phyloP scores from a whole-genome alignment of 2,329 filamentous ascomycete genomes.

The Fusarium musae region DNA sequence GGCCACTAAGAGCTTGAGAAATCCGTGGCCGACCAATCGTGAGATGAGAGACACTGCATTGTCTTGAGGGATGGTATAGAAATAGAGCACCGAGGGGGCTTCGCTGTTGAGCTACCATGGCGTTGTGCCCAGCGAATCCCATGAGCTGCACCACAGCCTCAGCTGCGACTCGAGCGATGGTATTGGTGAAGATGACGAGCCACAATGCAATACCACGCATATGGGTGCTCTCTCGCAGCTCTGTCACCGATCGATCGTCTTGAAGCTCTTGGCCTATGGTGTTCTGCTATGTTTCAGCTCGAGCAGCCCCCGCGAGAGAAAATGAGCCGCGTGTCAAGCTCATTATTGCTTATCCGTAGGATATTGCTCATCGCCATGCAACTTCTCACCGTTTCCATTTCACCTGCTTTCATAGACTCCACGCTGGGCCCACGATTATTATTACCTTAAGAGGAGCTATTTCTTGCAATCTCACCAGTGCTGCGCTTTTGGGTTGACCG shows the following conservation, averaged over 20 bases:
- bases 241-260: slow-evolving; percentile 32
- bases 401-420: slow-evolving; percentile 14
- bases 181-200: slow-evolving; percentile 18
- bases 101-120: slow-evolving; percentile 22
- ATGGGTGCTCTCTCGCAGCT: slow-evolving; percentile 24
- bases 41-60: slow-evolving; percentile 10
- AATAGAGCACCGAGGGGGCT: slow-evolving; percentile 30
- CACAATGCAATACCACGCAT: slow-evolving; percentile 15
- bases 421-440: slow-evolving; percentile 31
- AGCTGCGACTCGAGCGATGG: slow-evolving; percentile 3
- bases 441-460: slow-evolving; percentile 30
- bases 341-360: slow-evolving; percentile 22
- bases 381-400: slow-evolving; percentile 25
- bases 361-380: slow-evolving; percentile 1
- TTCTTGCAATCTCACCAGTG: slow-evolving; percentile 26
- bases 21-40: slow-evolving; percentile 28
- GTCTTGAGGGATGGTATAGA: slow-evolving; percentile 13
- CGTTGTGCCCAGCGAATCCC: slow-evolving; percentile 27
- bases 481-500: slow-evolving; percentile 15
- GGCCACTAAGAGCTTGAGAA: slow-evolving; percentile 31
- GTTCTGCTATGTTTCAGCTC: slow-evolving; percentile 25
- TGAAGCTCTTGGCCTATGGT: slow-evolving; percentile 23
- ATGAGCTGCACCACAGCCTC: slow-evolving; percentile 18
- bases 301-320: slow-evolving; percentile 8
- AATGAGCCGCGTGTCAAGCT: slow-evolving; percentile 11